Evolutionary conservation across 345 rosid species (phyloP), one percentile per base, ranked within the genome.

Genomic region (Aethionema arabicum): DNA sequence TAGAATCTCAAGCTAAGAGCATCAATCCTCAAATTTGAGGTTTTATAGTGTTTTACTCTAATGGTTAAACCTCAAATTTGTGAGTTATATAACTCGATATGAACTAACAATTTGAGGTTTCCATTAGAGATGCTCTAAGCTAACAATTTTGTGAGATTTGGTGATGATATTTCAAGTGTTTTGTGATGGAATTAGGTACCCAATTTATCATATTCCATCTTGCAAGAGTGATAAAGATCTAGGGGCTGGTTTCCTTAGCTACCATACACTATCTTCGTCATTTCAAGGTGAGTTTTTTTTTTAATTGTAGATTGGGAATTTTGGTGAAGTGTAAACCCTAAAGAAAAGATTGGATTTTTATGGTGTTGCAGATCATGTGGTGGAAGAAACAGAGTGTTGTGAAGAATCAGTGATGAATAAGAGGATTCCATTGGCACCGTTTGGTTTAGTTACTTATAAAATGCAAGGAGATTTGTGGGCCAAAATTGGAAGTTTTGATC

Each of bases 401-500:
- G 68, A 61, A 33, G 67, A 68, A 1, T 8, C 72, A 13, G 69
- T 56, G 6, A 65, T 45, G 49, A 65, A 35, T 29, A 42, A 66
- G 40, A 67, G 61, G 32, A 77, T 79, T 35, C 65, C 78, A 12
- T 85, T 90, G 55, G 70, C 77, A 43, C 91, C 91, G 0, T 90
- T 87, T 51, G 97, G 86, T 7, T 61, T 90, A 63, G 77, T 87
- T 8, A 64, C 81, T 2, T 81, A 83, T 74, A 90, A 82, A 80
- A 77, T 87, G 93, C 91, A 79, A 61, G 95, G 97, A 10, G 83
- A 87, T 70, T 56, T 87, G 5, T 90, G 95, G 97, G 54, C 74
- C 46, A 69, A 74, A 29, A 73, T 75, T 12, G 76, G 55, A 9
- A 70, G 61, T 1, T 46, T 27, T 21, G 97, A 85, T 33, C 67